phyloP scores from a whole-genome alignment of 2,329 filamentous ascomycete species.

The Ophiostoma tasmaniense region DNA sequence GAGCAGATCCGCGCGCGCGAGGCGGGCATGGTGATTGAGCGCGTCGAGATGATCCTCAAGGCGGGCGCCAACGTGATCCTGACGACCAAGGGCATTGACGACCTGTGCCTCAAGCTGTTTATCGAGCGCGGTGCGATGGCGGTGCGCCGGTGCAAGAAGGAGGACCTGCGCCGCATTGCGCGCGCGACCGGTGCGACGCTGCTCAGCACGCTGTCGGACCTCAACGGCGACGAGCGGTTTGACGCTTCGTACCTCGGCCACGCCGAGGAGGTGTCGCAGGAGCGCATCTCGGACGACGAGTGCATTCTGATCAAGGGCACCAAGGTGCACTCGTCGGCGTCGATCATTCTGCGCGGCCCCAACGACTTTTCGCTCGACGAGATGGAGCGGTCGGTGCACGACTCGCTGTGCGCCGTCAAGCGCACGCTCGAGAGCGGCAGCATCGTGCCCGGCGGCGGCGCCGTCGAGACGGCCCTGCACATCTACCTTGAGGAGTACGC shows the following conservation, averaged over 20 bases:
- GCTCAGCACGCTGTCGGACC: slow-evolving; percentile 84
- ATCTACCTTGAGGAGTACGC: slow-evolving; percentile 99
- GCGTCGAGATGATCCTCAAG: slow-evolving; percentile 96
- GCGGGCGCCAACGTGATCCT: slow-evolving; percentile 91
- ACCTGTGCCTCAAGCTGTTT: slow-evolving; percentile 88
- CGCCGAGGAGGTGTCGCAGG: slow-evolving; percentile 94
- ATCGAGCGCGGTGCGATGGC: slow-evolving; percentile 93
- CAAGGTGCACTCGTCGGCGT: slow-evolving; percentile 87
- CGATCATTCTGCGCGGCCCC: slow-evolving; percentile 87
- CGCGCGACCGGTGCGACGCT: slow-evolving; percentile 92
- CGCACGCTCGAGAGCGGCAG: slow-evolving; percentile 91
- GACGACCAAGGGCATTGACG: slow-evolving; percentile 97
- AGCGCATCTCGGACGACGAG: slow-evolving; percentile 97
- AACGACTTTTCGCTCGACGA: slow-evolving; percentile 97
- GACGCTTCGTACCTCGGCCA: slow-evolving; percentile 81
- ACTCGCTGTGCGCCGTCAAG: slow-evolving; percentile 94
- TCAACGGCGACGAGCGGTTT: slow-evolving; percentile 96
- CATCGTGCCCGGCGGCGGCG: slow-evolving; percentile 92
- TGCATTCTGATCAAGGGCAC: slow-evolving; percentile 96
- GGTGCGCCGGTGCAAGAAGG: slow-evolving; percentile 95
- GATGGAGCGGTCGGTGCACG: slow-evolving; percentile 98
- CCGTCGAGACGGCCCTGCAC: slow-evolving; percentile 96
- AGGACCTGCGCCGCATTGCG: slow-evolving; percentile 90
- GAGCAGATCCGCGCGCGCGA: slow-evolving; percentile 95
- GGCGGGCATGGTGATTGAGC: slow-evolving; percentile 84